Percentiles rank a stretch among this genome's conserved stretches.
These are phyloP conservation scores for Rhytidhysteron rufulum DNA, from an alignment of 2,329 filamentous ascomycete species.

Conservation along the genomic window DNA sequence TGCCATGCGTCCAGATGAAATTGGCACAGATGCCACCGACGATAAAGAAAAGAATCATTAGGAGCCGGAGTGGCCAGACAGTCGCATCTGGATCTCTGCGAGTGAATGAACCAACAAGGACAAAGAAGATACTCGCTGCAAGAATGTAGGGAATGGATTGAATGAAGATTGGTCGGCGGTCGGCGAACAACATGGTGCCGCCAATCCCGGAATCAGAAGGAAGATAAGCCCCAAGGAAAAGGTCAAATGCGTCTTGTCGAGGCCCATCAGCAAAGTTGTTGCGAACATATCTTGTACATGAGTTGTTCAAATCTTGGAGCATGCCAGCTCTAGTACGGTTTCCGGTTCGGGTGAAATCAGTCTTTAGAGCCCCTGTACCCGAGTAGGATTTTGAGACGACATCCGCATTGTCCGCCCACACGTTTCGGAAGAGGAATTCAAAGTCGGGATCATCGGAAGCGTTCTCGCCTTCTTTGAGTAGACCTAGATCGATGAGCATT, in stretches of 20 bases:
- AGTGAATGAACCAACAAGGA: constrained; percentile 71
- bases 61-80: constrained; percentile 76
- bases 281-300: constrained; percentile 79
- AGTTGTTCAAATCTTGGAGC: constrained; percentile 82
- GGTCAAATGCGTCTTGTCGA: constrained; percentile 89
- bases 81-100: constrained; percentile 67
- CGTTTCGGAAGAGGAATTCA: constrained; percentile 88
- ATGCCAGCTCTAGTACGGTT: constrained; percentile 81
- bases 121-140: constrained; percentile 79
- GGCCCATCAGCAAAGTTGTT: constrained; percentile 97
- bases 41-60: constrained; percentile 72
- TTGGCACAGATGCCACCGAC: constrained; percentile 67
- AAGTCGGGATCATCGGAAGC: constrained; percentile 79
- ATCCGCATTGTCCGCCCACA: constrained; percentile 98
- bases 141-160: constrained; percentile 93
- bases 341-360: constrained; percentile 93
- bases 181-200: constrained; percentile 71
- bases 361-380: constrained; percentile 95
- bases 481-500: constrained; percentile 79
- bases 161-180: constrained; percentile 79
- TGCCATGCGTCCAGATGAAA: constrained; percentile 81
- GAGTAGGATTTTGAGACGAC: constrained; percentile 90
- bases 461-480: constrained; percentile 70
- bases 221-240: constrained; percentile 85
- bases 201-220: constrained; percentile 70